phyloP scores from a whole-genome alignment of 2,329 filamentous ascomycete species.

The Microdochium bolleyi region DNA sequence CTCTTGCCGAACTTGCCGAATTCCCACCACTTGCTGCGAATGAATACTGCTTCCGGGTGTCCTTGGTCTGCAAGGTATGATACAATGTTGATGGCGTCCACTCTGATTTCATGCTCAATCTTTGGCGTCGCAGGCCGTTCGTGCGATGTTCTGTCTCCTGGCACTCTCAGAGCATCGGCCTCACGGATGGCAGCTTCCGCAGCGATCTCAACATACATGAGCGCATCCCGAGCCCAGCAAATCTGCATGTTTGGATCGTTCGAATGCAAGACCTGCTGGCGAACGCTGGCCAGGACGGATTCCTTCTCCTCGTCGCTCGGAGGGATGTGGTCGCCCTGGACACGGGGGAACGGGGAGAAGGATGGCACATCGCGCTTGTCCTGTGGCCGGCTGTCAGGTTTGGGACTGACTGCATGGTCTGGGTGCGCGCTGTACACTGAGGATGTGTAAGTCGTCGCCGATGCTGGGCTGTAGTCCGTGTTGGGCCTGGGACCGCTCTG shows the following conservation, averaged over 20 bases:
- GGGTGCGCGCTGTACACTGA: slow-evolving; percentile 22
- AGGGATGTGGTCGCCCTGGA: slow-evolving; percentile 81
- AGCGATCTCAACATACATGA: slow-evolving; percentile 81
- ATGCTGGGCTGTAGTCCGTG: slow-evolving; percentile 19
- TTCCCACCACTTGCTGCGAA: slow-evolving; percentile 93
- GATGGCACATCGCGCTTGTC: slow-evolving; percentile 55
- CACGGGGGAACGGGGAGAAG: slow-evolving; percentile 87
- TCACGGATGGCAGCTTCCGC: slow-evolving; percentile 69
- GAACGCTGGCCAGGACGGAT: slow-evolving; percentile 76
- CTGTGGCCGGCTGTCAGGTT: slow-evolving; percentile 26
- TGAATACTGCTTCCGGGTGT: slow-evolving; percentile 90
- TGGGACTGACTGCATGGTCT: slow-evolving; percentile 15
- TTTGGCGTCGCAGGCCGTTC: slow-evolving; percentile 68
- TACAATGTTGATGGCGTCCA: slow-evolving; percentile 88
- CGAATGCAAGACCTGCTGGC: slow-evolving; percentile 77
- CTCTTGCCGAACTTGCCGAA: slow-evolving; percentile 93
- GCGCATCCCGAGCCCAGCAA: slow-evolving; percentile 88
- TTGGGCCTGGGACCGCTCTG: slow-evolving; percentile 8
- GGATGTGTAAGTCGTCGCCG: slow-evolving; percentile 19
- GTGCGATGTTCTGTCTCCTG: slow-evolving; percentile 25
- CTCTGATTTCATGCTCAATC: slow-evolving; percentile 78
- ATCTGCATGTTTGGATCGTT: slow-evolving; percentile 96
- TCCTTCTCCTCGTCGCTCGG: slow-evolving; percentile 93
- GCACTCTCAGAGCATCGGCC: slow-evolving; percentile 23
- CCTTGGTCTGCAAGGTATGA: slow-evolving; percentile 82